Conservation (phyloP, 495 filamentous ascomycete species). For the Paragyromitra xinjiangensis region DNA sequence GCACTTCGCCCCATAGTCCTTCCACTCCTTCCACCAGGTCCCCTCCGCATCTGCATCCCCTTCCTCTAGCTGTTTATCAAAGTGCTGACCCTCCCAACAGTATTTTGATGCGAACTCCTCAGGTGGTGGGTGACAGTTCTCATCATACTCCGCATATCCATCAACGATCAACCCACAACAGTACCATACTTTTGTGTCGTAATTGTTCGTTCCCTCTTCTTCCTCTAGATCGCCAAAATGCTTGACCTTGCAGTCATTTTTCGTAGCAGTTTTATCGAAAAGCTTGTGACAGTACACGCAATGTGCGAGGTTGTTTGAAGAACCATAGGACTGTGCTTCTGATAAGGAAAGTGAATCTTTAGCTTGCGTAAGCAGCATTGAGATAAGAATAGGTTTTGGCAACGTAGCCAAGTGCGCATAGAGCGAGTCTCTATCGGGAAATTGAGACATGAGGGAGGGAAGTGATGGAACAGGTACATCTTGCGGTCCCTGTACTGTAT, state of each 20-base stretch:
- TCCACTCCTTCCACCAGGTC: constrained; percentile 30
- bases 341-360: constrained; percentile 8
- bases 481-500: constrained; percentile 22
- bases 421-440: constrained; percentile 15
- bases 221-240: constrained; percentile 28
- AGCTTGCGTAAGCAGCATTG: constrained; percentile 24
- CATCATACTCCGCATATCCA: constrained; percentile 8
- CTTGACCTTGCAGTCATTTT: constrained; percentile 10
- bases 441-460: constrained; percentile 19
- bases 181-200: neutral
- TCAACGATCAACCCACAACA: constrained; percentile 25
- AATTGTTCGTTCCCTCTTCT: neutral
- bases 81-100: constrained; percentile 25
- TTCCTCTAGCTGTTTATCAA: neutral
- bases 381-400: constrained; percentile 28
- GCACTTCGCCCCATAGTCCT: neutral
- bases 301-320: constrained; percentile 35
- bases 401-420: constrained; percentile 25
- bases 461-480: constrained; percentile 28
- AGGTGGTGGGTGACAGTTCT: neutral
- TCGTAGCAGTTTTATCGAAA: constrained; percentile 12
- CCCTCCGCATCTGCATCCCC: neutral
- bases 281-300: constrained; percentile 32
- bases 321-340: constrained; percentile 12
- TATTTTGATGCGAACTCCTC: neutral